Percentiles rank a stretch among this genome's conserved stretches.
Conservation (phyloP, 352 stramenopile species). For the Phytopythium cucurbitacearum region DNA sequence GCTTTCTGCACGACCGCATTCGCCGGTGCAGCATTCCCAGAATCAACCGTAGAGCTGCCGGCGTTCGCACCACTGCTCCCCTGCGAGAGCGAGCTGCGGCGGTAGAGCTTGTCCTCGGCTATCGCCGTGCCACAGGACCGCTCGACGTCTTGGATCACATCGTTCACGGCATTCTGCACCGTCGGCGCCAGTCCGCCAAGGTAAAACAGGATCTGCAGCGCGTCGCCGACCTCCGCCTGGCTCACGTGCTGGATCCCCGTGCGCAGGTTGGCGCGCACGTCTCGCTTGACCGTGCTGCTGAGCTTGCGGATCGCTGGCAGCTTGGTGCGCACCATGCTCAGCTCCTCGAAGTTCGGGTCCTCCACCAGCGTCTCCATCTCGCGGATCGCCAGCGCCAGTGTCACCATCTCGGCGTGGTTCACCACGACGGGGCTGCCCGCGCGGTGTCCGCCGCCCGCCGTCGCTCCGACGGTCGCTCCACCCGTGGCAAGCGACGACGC, state of each 20-base stretch:
- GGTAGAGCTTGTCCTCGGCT: constrained; percentile 59
- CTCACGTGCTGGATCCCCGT: constrained; percentile 50
- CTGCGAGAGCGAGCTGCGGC: constrained; percentile 6
- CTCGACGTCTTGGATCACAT: constrained; percentile 81
- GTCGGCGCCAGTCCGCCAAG: constrained; percentile 54
- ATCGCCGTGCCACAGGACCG: constrained; percentile 52
- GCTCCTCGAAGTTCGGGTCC: constrained; percentile 54
- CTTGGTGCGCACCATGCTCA: constrained; percentile 57
- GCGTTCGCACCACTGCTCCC: constrained; percentile 8
- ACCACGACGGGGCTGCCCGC: constrained; percentile 9
- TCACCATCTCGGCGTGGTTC: constrained; percentile 43
- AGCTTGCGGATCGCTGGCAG: constrained; percentile 48
- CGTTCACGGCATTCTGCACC: constrained; percentile 74
- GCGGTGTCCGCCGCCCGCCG: constrained; percentile 4
- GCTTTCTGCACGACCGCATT: constrained; percentile 43
- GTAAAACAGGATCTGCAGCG: constrained; percentile 80
- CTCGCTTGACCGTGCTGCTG: constrained; percentile 38
- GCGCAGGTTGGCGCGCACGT: constrained; percentile 46
- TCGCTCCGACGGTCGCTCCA: constrained; percentile 8
- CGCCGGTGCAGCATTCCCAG: constrained; percentile 13
- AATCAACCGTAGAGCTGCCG: constrained; percentile 18
- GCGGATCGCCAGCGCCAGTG: constrained; percentile 61
- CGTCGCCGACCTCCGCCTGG: constrained; percentile 65
- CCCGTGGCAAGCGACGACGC: constrained; percentile 33
- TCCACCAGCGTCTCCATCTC: constrained; percentile 60